Evolutionary conservation across 306 rosid genomes (phyloP).

Genomic region (Senna siamea): DNA sequence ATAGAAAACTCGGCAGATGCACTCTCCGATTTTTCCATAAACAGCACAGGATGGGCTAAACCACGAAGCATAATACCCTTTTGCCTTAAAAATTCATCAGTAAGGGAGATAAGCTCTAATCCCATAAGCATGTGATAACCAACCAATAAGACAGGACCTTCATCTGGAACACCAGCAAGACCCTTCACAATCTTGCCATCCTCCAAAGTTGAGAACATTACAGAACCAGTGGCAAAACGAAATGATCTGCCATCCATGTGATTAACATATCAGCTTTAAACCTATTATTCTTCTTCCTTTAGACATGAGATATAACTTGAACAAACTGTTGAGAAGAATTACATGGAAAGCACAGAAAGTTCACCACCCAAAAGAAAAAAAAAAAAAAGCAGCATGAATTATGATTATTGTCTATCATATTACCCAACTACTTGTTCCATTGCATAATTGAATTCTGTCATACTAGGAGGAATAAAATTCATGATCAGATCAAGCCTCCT

Average conservation of each 20-base stretch:
- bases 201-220: slow-evolving; percentile 78
- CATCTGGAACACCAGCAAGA: slow-evolving; percentile 83
- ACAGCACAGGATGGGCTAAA: slow-evolving; percentile 75
- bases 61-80: slow-evolving; percentile 74
- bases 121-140: slow-evolving; percentile 91
- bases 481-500: slow-evolving; percentile 58
- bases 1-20: slow-evolving; percentile 52
- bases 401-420: slow-evolving; percentile 27
- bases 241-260: slow-evolving; percentile 52
- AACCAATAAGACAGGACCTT: slow-evolving; percentile 88
- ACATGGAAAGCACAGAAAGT: slow-evolving; percentile 11
- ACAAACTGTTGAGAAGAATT: neutral
- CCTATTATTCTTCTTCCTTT: neutral
- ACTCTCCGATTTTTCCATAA: slow-evolving; percentile 19
- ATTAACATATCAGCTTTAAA: slow-evolving; percentile 32
- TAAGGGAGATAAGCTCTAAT: slow-evolving; percentile 57
- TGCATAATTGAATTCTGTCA: slow-evolving; percentile 57
- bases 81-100: slow-evolving; percentile 63
- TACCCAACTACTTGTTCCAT: slow-evolving; percentile 69
- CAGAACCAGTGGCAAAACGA: slow-evolving; percentile 63
- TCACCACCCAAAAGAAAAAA: neutral
- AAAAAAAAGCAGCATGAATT: too few species aligned
- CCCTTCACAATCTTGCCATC: slow-evolving; percentile 88
- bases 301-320: slow-evolving; percentile 14
- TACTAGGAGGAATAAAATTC: slow-evolving; percentile 81